Base-by-base conservation (phyloP, 2,329 filamentous ascomycete genomes). In the Nemania diffusa region DNA sequence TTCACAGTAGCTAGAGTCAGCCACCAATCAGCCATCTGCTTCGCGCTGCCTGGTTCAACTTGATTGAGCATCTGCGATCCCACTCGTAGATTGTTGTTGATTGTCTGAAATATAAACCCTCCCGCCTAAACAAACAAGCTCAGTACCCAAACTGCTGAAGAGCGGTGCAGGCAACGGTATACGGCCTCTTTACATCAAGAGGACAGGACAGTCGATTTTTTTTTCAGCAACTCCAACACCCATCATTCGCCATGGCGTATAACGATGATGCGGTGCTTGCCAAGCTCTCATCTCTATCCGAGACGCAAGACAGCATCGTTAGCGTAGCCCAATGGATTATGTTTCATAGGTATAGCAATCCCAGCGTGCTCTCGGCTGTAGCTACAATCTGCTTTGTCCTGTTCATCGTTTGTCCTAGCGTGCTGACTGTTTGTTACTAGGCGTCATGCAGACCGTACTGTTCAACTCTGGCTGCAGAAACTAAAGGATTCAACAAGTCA, bases 261-360 rank as follows among this genome's bases (percentile, higher is more conserved):
- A 96, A 92, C 72, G 94, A 98, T 81, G 96, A 99, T 83, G 92
- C 94, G 53, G 94, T 99, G 63, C 89, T 94, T 79, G 93, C 95
- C 61, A 97, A 97, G 84, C 90, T 99, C 61, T 97, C 94, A 34
- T 93, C 94, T 48, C 88, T 99, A 69, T 97, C 97, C 81, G 97
- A 99, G 82, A 97, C 94, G 11, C 95, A 99, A 79, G 96, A 99
- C 79, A 97, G 94, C 81, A 98, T 99, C 77, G 88, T 97, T 68
- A 95, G 93, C 40, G 94, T 97, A 69, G 94, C 96, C 65, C 95
- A 98, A 89, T 99, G 97, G 97, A 96, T 99, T 69, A 97, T 99
- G 91, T 99, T 99, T 79, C 95, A 99, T 82, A 91, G 94, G 94
- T 97, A 89, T 69, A 79, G 71, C 57, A 64, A 65, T 67, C 56